Base-by-base conservation (phyloP, 2,329 filamentous ascomycete species). In the Lachnellula hyalina region DNA sequence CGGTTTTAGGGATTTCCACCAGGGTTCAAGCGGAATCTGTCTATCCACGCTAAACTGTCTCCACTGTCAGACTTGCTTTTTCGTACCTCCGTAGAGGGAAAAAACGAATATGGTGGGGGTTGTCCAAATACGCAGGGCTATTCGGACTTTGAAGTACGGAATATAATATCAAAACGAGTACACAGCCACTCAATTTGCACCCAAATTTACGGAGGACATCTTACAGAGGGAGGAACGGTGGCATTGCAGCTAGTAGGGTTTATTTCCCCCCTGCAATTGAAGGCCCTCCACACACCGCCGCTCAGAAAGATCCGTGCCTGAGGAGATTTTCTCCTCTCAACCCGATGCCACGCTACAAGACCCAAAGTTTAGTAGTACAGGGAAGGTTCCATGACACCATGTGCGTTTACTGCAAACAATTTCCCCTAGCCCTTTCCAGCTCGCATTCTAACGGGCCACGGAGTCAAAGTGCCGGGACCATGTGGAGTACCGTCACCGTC, bases 401-500 rank as follows among this genome's bases (percentile, higher is more conserved):
- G 56, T 56, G 53, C 56, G 51, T 25, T 40, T 28, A 49, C 56
- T 57, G 54, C 57, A 52, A 55, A 57, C 55, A 55, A 55, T 54
- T 34, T 42, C 38, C 49, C 41, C 41, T 46, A 46, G 35, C 49
- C 41, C 19, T 17, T 53, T 50, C 40, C 32, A 49, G 34, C 15
- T 23, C 35, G 38, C 12, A 36, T 23, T 44, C 52, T 49, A 55
- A 61, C 59, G 57, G 59, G 51, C 51, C 53, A 58, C 57, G 58
- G 59, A 56, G 54, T 38, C 57, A n/a, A 61, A 60, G 51, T 60
- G 59, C 61, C 59, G 61, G 58, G 53, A 52, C 48, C 51, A 35
- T 17, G 51, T 53, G 53, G 56, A 56, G 52, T 58, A 32, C 28
- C 28, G 28, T 32, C 28, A 46, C 57, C 57, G 55, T 61, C 42